Base-by-base conservation (phyloP, 768 basidiomycete genomes). In the Boletus vinaceobasis region DNA sequence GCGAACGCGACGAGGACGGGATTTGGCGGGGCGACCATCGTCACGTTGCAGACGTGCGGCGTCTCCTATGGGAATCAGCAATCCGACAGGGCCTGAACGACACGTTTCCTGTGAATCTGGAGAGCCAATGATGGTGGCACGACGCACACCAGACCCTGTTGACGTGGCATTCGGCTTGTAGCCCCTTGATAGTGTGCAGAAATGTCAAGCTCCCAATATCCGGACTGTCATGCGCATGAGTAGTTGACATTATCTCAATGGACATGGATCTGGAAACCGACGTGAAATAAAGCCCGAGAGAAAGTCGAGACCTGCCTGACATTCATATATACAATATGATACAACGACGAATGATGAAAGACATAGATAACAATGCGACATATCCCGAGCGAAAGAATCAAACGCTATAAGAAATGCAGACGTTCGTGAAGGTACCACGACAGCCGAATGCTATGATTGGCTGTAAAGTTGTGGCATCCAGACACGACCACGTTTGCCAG, bases 1-100 rank as follows among this genome's bases (percentile, higher is more conserved):
- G 75, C 10, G 77, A 78, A 47, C 68, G 52, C 7, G 67, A 57
- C 5, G 62, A 47, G 4, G 66, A 74, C 29, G 73, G 72, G 3
- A 47, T 60, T 29, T 78, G 77, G 75, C 62, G 53, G 50, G 73
- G 65, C 0, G 63, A 73, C 42, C 67, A 69, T 29, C 54, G 60
- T 32, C 70, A 74, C 36, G 68, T 78, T 27, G 59, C 54, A 37
- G 77, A 77, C 11, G 70, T 78, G 45, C 66, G 74, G 42, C 50
- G 44, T 33, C 55, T 79, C 39, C 55, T 73, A 36, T 58, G 46
- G 8, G 75, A 79, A 53, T 79, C 78, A 27, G 77, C 76, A 3
- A 6, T 33, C 15, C 57, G 77, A 27, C 77, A 79, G 45, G 65
- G 64, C 7, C 39, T 75, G 49, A 60, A 59, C 4, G 59, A 72